Evolutionary conservation across 2,329 filamentous ascomycete species (phyloP).

Genomic region (Amauroascus verrucosus): DNA sequence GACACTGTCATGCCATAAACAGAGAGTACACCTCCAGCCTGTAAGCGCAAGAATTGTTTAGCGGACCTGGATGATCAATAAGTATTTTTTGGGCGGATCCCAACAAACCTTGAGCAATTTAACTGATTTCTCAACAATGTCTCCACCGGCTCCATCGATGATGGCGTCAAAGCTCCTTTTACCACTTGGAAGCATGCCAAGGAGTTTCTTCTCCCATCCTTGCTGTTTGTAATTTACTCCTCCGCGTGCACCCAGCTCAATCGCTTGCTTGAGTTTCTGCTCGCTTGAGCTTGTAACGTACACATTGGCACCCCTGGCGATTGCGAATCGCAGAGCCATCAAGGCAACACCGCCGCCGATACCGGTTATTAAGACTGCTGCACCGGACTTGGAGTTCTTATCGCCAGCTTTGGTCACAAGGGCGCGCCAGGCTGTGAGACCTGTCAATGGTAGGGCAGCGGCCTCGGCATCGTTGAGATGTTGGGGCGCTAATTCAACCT

Average conservation of each 20-base stretch:
- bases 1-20: conserved; percentile 84
- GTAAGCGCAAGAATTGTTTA: background rate
- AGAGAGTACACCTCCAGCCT: conserved; percentile 69
- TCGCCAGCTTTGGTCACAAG: conserved; percentile 66
- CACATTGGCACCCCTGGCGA: conserved; percentile 63
- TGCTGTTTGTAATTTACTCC: conserved; percentile 73
- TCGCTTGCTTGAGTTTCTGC: conserved; percentile 64
- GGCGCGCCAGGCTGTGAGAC: conserved; percentile 80
- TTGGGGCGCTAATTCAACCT: conserved; percentile 64
- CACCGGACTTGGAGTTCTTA: conserved; percentile 42
- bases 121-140: conserved; percentile 60
- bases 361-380: conserved; percentile 76
- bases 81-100: background rate
- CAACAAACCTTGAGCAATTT: conserved; percentile 55
- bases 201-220: conserved; percentile 71
- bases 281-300: conserved; percentile 67
- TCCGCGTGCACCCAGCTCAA: conserved; percentile 61
- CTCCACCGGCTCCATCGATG: conserved; percentile 81
- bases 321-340: conserved; percentile 68
- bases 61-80: background rate
- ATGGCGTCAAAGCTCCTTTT: conserved; percentile 68
- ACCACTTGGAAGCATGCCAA: conserved; percentile 47
- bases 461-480: conserved; percentile 66
- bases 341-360: conserved; percentile 89
- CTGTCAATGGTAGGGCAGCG: conserved; percentile 74